Evolutionary conservation across 441 rosid genomes (phyloP).

Genomic region (Breynia disticha): DNA sequence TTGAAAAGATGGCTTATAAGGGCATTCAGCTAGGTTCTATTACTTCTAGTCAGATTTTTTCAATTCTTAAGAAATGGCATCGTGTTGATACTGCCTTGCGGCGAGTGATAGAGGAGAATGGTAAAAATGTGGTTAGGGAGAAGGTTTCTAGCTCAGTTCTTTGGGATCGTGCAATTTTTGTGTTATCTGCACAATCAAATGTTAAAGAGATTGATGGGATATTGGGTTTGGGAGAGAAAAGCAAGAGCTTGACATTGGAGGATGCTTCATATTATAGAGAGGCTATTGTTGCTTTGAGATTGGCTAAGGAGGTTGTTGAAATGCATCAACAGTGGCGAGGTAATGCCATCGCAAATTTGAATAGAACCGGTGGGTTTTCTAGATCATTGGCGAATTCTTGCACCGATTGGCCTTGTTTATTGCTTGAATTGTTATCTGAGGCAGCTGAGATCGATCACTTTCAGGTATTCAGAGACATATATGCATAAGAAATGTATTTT

Average conservation of each 20-base stretch:
- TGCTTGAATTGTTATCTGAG: constrained; percentile 81
- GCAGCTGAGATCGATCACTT: constrained; percentile 84
- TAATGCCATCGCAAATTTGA: constrained; percentile 73
- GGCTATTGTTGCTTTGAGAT: constrained; percentile 56
- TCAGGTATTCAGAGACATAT: constrained; percentile 41
- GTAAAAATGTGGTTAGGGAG: constrained; percentile 21
- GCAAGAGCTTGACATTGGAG: constrained; percentile 48
- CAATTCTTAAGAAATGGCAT: constrained; percentile 78
- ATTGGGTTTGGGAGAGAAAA: constrained; percentile 41
- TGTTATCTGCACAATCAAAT: constrained; percentile 63
- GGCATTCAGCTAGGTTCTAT: constrained; percentile 67
- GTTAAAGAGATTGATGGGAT: constrained; percentile 59
- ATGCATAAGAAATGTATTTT: not conserved
- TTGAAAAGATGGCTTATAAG: constrained; percentile 67
- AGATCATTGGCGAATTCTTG: constrained; percentile 72
- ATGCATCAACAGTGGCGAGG: constrained; percentile 71
- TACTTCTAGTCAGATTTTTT: constrained; percentile 67
- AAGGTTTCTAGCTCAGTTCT: constrained; percentile 50
- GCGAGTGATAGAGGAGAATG: constrained; percentile 17
- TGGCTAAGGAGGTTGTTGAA: constrained; percentile 72
- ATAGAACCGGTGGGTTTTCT: constrained; percentile 63
- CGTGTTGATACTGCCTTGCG: constrained; percentile 56
- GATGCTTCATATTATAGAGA: constrained; percentile 79
- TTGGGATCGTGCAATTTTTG: constrained; percentile 71
- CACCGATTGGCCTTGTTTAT: constrained; percentile 86